A percentile compares a stretch with the other conserved stretches of the same genome.
These are phyloP conservation scores for Pseudodiploospora longispora DNA, from an alignment of 2,329 filamentous ascomycete genomes.

Conservation along the genomic window DNA sequence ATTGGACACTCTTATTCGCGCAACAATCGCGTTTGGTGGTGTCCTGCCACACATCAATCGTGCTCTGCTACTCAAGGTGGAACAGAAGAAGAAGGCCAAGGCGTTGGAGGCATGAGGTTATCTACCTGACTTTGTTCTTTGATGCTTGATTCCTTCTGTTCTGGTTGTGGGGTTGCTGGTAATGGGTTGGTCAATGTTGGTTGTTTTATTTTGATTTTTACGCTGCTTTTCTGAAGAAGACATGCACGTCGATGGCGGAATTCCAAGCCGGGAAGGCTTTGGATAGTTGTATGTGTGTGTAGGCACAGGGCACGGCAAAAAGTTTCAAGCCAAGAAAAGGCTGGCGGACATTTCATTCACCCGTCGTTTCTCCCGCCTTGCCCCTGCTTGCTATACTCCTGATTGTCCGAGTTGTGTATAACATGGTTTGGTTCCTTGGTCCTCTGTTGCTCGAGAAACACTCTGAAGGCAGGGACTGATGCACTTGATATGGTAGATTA, in stretches of 20 bases:
- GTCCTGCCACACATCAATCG: constrained; percentile 98
- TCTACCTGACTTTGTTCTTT: background rate
- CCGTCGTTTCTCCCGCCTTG: background rate
- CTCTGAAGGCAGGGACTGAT: constrained; percentile 6
- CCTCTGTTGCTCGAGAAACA: constrained; percentile 1
- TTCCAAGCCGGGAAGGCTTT: constrained; percentile 4
- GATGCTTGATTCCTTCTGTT: constrained; percentile 12
- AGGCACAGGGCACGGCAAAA: constrained; percentile 5
- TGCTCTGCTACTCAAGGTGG: constrained; percentile 87
- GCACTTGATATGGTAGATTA: constrained; percentile 5
- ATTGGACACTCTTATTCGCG: constrained; percentile 91
- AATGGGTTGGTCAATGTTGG: constrained; percentile 6
- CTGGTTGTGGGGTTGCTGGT: constrained; percentile 4
- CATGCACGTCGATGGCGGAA: constrained; percentile 2
- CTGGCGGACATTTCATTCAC: background rate
- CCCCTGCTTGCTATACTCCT: background rate
- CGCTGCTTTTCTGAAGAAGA: constrained; percentile 4
- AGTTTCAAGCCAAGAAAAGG: background rate
- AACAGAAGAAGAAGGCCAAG: constrained; percentile 88
- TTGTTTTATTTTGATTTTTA: background rate
- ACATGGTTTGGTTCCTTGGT: constrained; percentile 7
- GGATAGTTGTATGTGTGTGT: constrained; percentile 5
- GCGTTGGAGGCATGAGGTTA: constrained; percentile 35
- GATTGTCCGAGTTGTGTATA: constrained; percentile 7
- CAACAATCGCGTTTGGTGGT: constrained; percentile 97